phyloP scores from a whole-genome alignment of 1,284 basidiomycete genomes.

The Trametes versicolor region DNA sequence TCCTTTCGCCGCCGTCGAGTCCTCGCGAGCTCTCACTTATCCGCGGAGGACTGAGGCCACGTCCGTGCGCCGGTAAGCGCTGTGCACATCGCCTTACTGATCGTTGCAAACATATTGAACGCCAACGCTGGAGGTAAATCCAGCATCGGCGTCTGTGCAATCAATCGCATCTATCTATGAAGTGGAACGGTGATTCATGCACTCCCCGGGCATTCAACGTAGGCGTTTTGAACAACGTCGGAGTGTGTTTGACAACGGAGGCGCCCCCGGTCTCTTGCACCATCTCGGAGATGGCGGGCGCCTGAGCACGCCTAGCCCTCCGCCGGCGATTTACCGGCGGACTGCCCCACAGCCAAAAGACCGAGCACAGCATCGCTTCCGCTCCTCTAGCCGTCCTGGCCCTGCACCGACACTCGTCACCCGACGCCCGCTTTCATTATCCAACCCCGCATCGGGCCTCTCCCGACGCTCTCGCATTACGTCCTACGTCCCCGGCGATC shows the following conservation, averaged over 20 bases:
- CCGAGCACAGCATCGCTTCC: constrained; percentile 11
- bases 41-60: too few species aligned
- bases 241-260: neutral
- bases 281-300: neutral
- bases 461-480: neutral
- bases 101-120: too few species aligned
- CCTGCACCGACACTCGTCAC: neutral
- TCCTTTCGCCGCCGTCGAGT: neutral
- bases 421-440: neutral
- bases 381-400: neutral
- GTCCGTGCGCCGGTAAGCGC: too few species aligned
- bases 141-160: too few species aligned
- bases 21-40: neutral
- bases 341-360: neutral
- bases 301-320: constrained; percentile 1
- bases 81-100: too few species aligned
- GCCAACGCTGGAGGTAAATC: too few species aligned
- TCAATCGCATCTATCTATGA: too few species aligned
- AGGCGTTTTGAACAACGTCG: neutral
- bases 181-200: neutral
- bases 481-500: neutral
- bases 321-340: constrained; percentile 20
- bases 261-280: neutral
- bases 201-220: neutral
- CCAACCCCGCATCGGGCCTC: neutral